Evolutionary conservation across 1,284 basidiomycete genomes (phyloP).

Genomic region (Apiotrichum gamsii): DNA sequence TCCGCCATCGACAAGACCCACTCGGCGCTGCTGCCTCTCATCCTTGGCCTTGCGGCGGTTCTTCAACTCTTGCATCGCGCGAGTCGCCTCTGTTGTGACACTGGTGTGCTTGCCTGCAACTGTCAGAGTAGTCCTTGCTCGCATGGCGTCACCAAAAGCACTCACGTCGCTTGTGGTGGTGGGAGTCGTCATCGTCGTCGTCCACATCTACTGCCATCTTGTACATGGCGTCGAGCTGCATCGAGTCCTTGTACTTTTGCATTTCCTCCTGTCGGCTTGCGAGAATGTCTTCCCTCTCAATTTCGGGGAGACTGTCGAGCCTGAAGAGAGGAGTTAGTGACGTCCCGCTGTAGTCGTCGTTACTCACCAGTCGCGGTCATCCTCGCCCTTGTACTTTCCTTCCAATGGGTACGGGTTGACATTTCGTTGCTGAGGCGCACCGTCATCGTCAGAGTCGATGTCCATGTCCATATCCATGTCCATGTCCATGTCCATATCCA

Average conservation of each 20-base stretch:
- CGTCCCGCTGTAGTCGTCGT: too few relatives aligned
- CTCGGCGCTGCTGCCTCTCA: slow-evolving; percentile 32
- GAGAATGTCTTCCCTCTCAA: slow-evolving; percentile 80
- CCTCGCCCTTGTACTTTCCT: slow-evolving; percentile 78
- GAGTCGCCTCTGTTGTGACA: slow-evolving; percentile 72
- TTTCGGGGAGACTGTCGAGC: slow-evolving; percentile 70
- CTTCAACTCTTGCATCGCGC: slow-evolving; percentile 74
- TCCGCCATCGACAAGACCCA: slow-evolving; percentile 13
- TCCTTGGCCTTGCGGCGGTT: slow-evolving; percentile 63
- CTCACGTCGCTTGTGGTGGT: slow-evolving; percentile 52
- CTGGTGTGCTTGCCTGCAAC: slow-evolving; percentile 64
- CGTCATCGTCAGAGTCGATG: slow-evolving; percentile 35
- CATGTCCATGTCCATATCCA: slow-evolving; percentile 8
- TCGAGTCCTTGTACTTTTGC: slow-evolving; percentile 66
- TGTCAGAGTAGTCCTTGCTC: too few relatives aligned
- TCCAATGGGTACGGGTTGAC: slow-evolving; percentile 81
- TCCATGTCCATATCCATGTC: slow-evolving; percentile 39
- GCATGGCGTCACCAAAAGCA: slow-evolving; percentile 27
- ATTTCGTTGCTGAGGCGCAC: slow-evolving; percentile 3
- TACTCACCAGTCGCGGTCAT: slow-evolving; percentile 69
- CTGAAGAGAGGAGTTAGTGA: slow-evolving; percentile 48
- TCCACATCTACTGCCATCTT: slow-evolving; percentile 51
- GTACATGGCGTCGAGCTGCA: slow-evolving; percentile 68
- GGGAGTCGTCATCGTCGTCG: slow-evolving; percentile 30
- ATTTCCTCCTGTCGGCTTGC: slow-evolving; percentile 72